Conservation (phyloP, 2,329 filamentous ascomycete species). For the Scolecobasidium constrictum region DNA sequence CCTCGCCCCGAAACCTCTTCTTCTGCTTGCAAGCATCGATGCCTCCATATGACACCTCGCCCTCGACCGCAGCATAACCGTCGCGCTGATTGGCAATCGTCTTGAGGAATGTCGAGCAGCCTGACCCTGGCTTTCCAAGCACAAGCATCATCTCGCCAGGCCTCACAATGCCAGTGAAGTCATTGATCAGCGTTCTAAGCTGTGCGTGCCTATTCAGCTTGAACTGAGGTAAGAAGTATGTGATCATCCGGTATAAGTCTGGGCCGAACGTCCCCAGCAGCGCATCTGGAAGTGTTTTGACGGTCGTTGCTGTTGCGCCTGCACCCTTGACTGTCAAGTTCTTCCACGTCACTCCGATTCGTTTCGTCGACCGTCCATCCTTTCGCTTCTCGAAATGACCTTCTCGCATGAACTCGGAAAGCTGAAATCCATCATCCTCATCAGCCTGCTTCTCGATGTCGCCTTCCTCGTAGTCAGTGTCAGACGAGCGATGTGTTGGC, state of each 20-base stretch:
- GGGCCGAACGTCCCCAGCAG: conserved; percentile 4
- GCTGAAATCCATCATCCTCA: conserved; percentile 50
- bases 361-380: conserved; percentile 58
- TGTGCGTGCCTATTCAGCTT: conserved; percentile 21
- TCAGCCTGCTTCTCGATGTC: conserved; percentile 31
- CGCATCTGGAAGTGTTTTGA: conserved; percentile 45
- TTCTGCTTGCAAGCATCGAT: conserved; percentile 40
- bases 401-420: conserved; percentile 60
- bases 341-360: conserved; percentile 57
- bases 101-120: conserved; percentile 62
- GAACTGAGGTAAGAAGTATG: conserved; percentile 36
- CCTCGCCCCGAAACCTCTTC: conserved; percentile 51
- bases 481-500: not conserved
- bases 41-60: conserved; percentile 45
- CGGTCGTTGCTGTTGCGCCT: conserved; percentile 50
- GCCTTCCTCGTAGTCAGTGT: conserved; percentile 12
- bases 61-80: conserved; percentile 42
- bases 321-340: conserved; percentile 52
- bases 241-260: conserved; percentile 30
- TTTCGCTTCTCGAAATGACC: conserved; percentile 67
- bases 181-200: conserved; percentile 53
- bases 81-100: conserved; percentile 53
- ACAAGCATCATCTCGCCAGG: conserved; percentile 65
- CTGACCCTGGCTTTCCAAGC: conserved; percentile 55
- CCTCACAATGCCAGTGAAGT: conserved; percentile 57